These are phyloP conservation scores for Sanghuangporus baumii DNA, from an alignment of 1,284 basidiomycete genomes.

Conservation along the genomic window DNA sequence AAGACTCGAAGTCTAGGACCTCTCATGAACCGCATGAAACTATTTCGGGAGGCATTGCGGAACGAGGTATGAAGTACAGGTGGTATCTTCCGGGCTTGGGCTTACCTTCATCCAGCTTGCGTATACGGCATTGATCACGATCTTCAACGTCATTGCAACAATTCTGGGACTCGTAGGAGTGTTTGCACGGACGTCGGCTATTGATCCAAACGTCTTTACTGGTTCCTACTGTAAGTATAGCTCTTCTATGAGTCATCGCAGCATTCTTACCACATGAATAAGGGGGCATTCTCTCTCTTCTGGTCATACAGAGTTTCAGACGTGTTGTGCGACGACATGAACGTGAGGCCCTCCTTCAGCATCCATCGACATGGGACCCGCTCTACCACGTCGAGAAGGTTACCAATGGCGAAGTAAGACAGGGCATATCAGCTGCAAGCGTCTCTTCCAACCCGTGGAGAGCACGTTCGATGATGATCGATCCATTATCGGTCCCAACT, in stretches of 20 bases:
- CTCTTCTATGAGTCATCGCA: not conserved
- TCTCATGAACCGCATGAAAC: constrained; percentile 46
- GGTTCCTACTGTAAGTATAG: constrained; percentile 47
- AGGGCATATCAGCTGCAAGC: constrained; percentile 3
- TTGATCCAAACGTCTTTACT: constrained; percentile 49
- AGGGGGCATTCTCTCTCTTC: constrained; percentile 55
- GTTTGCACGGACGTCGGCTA: constrained; percentile 32
- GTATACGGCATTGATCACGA: constrained; percentile 52
- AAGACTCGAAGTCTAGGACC: constrained; percentile 39
- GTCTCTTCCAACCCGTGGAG: constrained; percentile 13
- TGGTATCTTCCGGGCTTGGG: not conserved
- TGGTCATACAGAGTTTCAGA: constrained; percentile 57
- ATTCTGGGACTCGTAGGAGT: constrained; percentile 48
- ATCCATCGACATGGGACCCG: constrained; percentile 40
- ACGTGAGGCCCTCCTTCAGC: constrained; percentile 48
- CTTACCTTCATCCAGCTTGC: constrained; percentile 36
- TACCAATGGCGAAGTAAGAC: constrained; percentile 8
- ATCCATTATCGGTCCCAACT: not conserved
- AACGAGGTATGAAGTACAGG: constrained; percentile 45
- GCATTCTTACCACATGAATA: constrained; percentile 9
- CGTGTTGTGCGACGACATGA: constrained; percentile 61
- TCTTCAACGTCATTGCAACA: constrained; percentile 43
- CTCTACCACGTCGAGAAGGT: constrained; percentile 18
- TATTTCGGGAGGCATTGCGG: constrained; percentile 50
- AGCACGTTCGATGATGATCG: not conserved